phyloP scores from a whole-genome alignment of 768 basidiomycete species.

The Daedaleopsis nitida region DNA sequence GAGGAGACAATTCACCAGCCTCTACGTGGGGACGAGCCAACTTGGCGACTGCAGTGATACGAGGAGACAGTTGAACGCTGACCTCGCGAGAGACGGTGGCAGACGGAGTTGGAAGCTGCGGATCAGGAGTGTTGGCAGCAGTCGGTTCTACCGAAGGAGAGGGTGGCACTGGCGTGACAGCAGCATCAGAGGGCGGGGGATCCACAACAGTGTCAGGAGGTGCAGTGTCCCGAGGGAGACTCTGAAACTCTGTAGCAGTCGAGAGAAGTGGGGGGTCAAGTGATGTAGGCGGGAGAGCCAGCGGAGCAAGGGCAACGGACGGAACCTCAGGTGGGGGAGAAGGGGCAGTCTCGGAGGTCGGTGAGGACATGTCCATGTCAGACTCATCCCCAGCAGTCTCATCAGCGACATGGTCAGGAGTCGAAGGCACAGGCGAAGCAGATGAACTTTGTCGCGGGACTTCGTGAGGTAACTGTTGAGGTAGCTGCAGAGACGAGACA shows the following conservation, averaged over 20 bases:
- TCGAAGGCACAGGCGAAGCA: slow-evolving; percentile 1
- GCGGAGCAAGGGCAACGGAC: background rate
- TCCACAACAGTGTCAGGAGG: background rate
- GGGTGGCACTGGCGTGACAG: background rate
- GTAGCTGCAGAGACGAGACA: slow-evolving; percentile 2
- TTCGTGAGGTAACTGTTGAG: slow-evolving; percentile 2
- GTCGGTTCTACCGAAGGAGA: background rate
- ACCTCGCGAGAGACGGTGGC: background rate
- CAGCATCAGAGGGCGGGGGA: background rate
- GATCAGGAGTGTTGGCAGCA: background rate
- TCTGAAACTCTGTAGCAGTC: background rate
- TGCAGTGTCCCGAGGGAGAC: background rate
- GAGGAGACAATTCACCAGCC: slow-evolving; percentile 15
- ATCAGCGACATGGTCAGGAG: slow-evolving; percentile 4
- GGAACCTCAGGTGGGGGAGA: background rate
- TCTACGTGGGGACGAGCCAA: slow-evolving; percentile 4
- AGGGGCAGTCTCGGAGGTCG: slow-evolving; percentile 2
- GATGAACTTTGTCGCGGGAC: slow-evolving; percentile 1
- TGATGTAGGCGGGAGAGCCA: background rate
- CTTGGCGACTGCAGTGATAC: background rate
- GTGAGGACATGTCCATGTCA: slow-evolving; percentile 20
- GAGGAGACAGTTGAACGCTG: background rate
- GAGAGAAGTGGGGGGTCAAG: background rate
- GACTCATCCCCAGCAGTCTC: slow-evolving; percentile 12
- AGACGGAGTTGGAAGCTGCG: background rate